Conservation (phyloP, 169 alveolate species). For the Eimeria necatrix region DNA sequence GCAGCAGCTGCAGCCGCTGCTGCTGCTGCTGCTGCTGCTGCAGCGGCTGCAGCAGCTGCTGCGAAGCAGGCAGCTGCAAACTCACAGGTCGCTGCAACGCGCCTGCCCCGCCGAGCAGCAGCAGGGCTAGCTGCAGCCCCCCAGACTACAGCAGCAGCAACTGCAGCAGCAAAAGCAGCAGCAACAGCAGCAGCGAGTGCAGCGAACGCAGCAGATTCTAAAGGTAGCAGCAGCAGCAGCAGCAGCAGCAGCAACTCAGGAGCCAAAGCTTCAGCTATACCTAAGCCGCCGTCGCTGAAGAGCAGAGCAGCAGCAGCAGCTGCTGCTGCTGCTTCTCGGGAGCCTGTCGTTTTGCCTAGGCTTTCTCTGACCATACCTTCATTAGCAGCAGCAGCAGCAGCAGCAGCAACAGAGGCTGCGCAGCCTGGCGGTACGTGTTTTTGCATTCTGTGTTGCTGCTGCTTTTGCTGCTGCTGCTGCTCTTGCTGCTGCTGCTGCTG, state of each 20-base stretch:
- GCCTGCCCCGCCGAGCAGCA: too few species aligned
- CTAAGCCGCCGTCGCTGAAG: too few species aligned
- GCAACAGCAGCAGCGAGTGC: too few species aligned
- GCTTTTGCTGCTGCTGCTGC: neutral
- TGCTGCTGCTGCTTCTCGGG: neutral
- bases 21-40: neutral
- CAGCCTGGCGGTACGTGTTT: neutral
- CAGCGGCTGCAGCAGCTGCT: neutral
- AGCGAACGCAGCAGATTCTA: too few species aligned
- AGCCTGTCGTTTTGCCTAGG: neutral
- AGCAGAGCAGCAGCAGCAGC: neutral
- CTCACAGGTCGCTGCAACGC: neutral
- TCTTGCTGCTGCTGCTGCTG: neutral
- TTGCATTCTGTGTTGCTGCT: neutral
- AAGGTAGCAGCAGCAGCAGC: slow-evolving; percentile 20
- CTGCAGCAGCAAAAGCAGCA: neutral
- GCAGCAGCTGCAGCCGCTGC: neutral
- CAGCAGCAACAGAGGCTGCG: neutral
- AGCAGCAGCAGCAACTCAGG: neutral
- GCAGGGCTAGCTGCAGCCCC: neutral
- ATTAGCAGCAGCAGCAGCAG: neutral
- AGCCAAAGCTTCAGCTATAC: too few species aligned
- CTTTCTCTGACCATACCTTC: neutral
- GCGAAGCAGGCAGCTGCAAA: neutral
- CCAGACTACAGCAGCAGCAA: neutral